phyloP scores from a whole-genome alignment of 352 stramenopile genomes.

The Globisporangium iwayamae region DNA sequence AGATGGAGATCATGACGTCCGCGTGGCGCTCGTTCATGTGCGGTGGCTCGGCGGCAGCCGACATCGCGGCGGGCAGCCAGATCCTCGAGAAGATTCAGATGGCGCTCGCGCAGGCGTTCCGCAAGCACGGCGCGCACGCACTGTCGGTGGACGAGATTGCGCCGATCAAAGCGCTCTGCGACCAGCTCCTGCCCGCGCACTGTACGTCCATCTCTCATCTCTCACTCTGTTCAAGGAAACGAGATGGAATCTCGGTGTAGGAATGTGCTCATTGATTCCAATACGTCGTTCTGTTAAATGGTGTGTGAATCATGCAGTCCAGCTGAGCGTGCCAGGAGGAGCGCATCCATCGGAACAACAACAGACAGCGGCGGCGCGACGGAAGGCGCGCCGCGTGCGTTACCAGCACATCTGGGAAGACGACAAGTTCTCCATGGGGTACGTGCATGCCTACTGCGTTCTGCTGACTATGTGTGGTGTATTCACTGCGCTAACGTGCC shows the following conservation, averaged over 20 bases:
- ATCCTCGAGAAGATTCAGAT: slow-evolving; percentile 52
- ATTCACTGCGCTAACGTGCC: neutral
- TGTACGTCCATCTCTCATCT: slow-evolving; percentile 32
- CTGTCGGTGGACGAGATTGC: slow-evolving; percentile 53
- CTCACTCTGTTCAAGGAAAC: neutral
- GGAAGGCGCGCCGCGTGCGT: slow-evolving; percentile 27
- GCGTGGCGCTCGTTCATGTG: slow-evolving; percentile 41
- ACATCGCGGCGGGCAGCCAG: slow-evolving; percentile 28
- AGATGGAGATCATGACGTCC: slow-evolving; percentile 45
- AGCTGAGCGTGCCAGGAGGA: slow-evolving; percentile 41
- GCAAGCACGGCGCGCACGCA: slow-evolving; percentile 31
- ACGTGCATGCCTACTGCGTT: neutral
- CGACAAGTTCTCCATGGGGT: slow-evolving; percentile 79
- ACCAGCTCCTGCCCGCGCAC: slow-evolving; percentile 61
- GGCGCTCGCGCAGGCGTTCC: slow-evolving; percentile 38
- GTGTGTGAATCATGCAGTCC: slow-evolving; percentile 29
- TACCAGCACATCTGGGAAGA: slow-evolving; percentile 86
- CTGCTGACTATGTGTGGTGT: neutral
- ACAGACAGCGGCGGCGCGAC: slow-evolving; percentile 5
- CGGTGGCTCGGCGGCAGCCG: neutral
- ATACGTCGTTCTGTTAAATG: slow-evolving; percentile 5
- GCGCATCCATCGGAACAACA: neutral
- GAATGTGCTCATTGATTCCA: neutral
- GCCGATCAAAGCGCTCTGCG: slow-evolving; percentile 62
- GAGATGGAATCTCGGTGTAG: neutral